These are phyloP conservation scores for Saksenaea oblongispora DNA, from an alignment of 371 early-diverging fungal species.

Conservation along the genomic window DNA sequence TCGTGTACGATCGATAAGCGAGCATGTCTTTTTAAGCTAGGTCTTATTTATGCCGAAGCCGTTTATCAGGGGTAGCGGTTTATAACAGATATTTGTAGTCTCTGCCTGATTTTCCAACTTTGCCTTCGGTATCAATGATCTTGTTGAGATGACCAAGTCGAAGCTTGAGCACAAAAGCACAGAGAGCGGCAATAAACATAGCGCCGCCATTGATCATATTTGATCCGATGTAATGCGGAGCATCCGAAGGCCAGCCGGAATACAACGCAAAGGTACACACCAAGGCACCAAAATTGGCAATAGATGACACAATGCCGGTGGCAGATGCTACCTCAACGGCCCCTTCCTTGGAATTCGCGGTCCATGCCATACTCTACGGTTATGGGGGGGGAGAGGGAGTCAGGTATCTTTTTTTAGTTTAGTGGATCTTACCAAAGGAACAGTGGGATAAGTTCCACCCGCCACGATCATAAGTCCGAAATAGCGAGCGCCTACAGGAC, in stretches of 20 bases:
- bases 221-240: conserved; percentile 49
- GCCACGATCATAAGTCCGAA: conserved; percentile 51
- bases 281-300: conserved; percentile 50
- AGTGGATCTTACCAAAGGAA: conserved; percentile 50
- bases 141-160: conserved; percentile 30
- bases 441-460: conserved; percentile 52
- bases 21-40: too few species aligned
- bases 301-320: conserved; percentile 49
- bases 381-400: too few species aligned
- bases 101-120: conserved; percentile 16
- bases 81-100: conserved; percentile 16
- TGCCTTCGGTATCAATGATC: conserved; percentile 22
- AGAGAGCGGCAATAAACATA: conserved; percentile 45
- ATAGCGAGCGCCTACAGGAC: conserved; percentile 39
- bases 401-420: not conserved
- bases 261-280: conserved; percentile 51
- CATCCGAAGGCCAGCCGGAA: conserved; percentile 50
- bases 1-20: too few species aligned
- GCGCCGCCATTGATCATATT: conserved; percentile 52
- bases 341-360: conserved; percentile 48
- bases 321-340: conserved; percentile 46
- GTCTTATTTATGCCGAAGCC: not conserved
- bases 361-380: conserved; percentile 51
- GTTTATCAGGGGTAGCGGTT: not conserved
- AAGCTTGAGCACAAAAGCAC: conserved; percentile 32